Base-by-base conservation (phyloP, 148 eudicot species). In the Euryodendron excelsum region DNA sequence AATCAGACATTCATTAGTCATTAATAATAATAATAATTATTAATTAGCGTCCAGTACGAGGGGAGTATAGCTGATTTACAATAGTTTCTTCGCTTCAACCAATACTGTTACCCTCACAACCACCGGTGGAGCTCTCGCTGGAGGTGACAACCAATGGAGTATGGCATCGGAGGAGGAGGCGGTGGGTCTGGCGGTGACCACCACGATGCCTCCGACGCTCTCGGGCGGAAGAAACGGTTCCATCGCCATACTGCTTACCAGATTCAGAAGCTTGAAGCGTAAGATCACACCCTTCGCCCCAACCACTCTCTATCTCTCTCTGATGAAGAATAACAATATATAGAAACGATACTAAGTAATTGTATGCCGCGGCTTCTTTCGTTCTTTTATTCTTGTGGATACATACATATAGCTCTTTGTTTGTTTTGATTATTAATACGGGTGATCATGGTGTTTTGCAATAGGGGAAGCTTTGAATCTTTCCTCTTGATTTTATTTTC, bases 221-320 rank as follows among this genome's bases (percentile, higher is more conserved):
- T 66, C 73, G 62, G 83, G 59, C 56, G 80, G 71, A 87, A 85
- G 77, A 87, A 87, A 66, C 82, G 82, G 37, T 87, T 84, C 79
- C 89, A 87, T 37, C 87, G 89, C 9, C 89, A 87, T 79, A 87
- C 89, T 21, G 87, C 87, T 69, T 67, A 70, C 71, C 89, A 87
- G 83, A 87, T 87, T 80, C 89, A 87, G 79, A 77, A 76, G 37
- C 89, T 87, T 62, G 90, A 87, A 85, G 72, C 79, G 90, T 87
- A 77, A 53, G 72, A 33, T 15, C 47, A 14, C 64, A 20, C 18
- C 23, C n/a, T 18, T 50, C 34, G 14, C 61, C 17, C 14, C 23
- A 58, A 27, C 23, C 62, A 25, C 36, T 2, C 33, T 23, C 31
- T 61, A 8, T 59, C 33, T 78, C 14, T 47, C 1, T 74, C 17